Conservation (phyloP, 1,284 basidiomycete species). For the Singerocomus inundabilis region DNA sequence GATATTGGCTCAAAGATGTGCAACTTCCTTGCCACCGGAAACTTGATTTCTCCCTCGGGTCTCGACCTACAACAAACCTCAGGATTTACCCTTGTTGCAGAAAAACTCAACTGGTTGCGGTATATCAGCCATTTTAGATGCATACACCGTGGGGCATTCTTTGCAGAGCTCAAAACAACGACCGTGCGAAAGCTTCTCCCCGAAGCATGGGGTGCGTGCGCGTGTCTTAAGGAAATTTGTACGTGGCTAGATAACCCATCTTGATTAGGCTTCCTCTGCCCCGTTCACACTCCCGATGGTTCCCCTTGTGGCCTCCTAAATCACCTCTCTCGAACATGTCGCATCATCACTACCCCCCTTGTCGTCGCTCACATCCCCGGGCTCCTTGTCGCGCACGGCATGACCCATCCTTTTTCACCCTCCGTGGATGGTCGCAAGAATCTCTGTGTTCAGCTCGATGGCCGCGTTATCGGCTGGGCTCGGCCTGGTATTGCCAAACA, state of each 20-base stretch:
- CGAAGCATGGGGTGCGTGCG: conserved; percentile 88
- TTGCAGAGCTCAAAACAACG: conserved; percentile 98
- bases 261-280: conserved; percentile 86
- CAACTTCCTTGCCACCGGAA: conserved; percentile 98
- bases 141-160: conserved; percentile 99
- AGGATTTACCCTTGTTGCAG: conserved; percentile 97
- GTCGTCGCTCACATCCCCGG: conserved; percentile 77
- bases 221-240: not conserved
- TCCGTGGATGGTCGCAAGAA: conserved; percentile 80
- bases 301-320: conserved; percentile 97
- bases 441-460: conserved; percentile 92
- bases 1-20: conserved; percentile 90
- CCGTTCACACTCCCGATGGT: conserved; percentile 98
- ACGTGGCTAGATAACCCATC: conserved; percentile 9
- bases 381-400: conserved; percentile 86
- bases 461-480: conserved; percentile 95
- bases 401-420: conserved; percentile 86
- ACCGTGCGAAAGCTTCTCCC: conserved; percentile 96
- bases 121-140: conserved; percentile 99
- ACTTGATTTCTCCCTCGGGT: conserved; percentile 91
- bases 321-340: conserved; percentile 93
- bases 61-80: conserved; percentile 97
- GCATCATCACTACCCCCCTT: conserved; percentile 82
- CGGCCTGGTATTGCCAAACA: conserved; percentile 71
- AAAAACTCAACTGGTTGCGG: conserved; percentile 98